Conservation (phyloP, 2,329 filamentous ascomycete species). For the Tympanopsis confertula region DNA sequence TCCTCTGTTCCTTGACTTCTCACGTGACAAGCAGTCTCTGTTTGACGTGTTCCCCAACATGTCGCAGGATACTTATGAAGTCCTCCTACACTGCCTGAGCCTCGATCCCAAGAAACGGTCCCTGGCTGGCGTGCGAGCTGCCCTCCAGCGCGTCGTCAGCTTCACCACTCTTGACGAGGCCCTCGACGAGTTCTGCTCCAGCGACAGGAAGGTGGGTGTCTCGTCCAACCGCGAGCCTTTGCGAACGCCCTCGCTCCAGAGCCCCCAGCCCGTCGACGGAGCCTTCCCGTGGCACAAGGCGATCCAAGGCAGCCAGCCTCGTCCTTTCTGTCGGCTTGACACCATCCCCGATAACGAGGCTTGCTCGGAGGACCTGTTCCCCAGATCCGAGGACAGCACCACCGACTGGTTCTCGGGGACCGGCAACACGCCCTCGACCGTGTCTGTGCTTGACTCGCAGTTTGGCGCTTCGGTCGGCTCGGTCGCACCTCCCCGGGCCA, state of each 20-base stretch:
- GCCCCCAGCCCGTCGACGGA: conserved; percentile 66
- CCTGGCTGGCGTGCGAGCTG: conserved; percentile 64
- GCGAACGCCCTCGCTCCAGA: conserved; percentile 88
- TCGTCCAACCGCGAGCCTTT: conserved; percentile 89
- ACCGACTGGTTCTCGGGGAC: conserved; percentile 71
- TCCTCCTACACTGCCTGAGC: conserved; percentile 81
- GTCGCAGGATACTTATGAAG: conserved; percentile 95
- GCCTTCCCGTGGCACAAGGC: conserved; percentile 94
- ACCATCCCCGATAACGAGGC: conserved; percentile 69
- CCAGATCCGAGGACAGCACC: conserved; percentile 56
- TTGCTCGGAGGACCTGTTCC: conserved; percentile 77
- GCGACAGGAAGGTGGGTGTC: conserved; percentile 64
- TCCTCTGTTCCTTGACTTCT: conserved; percentile 85
- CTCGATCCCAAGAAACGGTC: conserved; percentile 84
- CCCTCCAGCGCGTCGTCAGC: conserved; percentile 67
- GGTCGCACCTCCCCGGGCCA: conserved; percentile 38
- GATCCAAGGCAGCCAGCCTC: conserved; percentile 63
- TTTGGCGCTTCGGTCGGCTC: conserved; percentile 74
- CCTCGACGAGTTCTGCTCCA: conserved; percentile 85
- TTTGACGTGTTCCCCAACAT: conserved; percentile 98
- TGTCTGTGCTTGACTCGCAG: conserved; percentile 74
- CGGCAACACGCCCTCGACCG: conserved; percentile 67
- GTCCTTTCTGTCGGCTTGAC: conserved; percentile 70
- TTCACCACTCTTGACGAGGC: conserved; percentile 91
- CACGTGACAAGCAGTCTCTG: conserved; percentile 82